Percentiles rank a stretch among this genome's conserved stretches.
Evolutionary conservation across 2,329 filamentous ascomycete species (phyloP).

Genomic region (Neofusicoccum cordaticola): DNA sequence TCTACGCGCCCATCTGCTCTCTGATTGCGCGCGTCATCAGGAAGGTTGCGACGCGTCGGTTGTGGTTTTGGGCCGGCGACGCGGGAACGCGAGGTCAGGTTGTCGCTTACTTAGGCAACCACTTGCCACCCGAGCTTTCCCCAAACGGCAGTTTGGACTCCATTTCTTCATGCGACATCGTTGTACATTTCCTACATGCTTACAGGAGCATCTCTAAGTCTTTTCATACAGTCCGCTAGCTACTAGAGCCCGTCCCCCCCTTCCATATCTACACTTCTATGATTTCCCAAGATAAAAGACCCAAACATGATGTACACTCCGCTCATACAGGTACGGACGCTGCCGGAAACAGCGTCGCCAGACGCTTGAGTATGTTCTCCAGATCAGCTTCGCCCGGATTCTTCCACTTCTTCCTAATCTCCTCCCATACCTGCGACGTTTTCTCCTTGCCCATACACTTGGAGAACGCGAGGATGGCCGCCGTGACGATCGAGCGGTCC

Average conservation of each 20-base stretch:
- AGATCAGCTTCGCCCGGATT: slow-evolving; percentile 32
- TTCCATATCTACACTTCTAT: background rate
- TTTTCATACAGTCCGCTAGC: background rate
- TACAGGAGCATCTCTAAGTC: background rate
- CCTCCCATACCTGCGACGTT: slow-evolving; percentile 55
- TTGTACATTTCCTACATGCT: background rate
- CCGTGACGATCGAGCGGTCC: slow-evolving; percentile 55
- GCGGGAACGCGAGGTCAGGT: background rate
- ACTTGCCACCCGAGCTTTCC: slow-evolving; percentile 6
- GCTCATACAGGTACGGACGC: background rate
- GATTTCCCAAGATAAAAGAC: background rate
- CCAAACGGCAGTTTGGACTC: slow-evolving; percentile 1
- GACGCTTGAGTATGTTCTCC: slow-evolving; percentile 20
- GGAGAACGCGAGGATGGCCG: slow-evolving; percentile 62
- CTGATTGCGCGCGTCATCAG: background rate
- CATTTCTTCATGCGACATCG: background rate
- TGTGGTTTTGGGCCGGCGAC: background rate
- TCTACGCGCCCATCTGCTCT: background rate
- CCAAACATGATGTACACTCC: background rate
- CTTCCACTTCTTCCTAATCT: slow-evolving; percentile 42
- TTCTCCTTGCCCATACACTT: slow-evolving; percentile 54
- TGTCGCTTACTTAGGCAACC: slow-evolving; percentile 1
- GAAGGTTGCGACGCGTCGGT: background rate
- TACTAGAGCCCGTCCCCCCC: background rate
- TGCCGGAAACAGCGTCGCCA: background rate